Evolutionary conservation across 192 early-diverging fungal species (phyloP).

Genomic region (Coemansia sp.): DNA sequence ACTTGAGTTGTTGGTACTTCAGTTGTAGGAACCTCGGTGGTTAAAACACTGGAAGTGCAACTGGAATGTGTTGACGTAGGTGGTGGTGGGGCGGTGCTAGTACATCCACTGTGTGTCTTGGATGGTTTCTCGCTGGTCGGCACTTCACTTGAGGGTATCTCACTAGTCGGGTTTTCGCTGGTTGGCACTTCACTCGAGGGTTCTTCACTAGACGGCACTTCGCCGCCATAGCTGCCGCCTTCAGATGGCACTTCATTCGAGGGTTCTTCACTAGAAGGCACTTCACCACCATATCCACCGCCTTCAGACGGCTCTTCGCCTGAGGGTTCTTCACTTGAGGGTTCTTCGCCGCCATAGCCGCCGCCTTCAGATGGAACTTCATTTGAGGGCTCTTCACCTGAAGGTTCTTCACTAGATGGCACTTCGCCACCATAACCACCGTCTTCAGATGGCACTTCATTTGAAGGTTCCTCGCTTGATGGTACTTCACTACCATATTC

Average conservation of each 20-base stretch:
- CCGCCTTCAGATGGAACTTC: conserved; percentile 15
- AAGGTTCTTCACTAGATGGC: conserved; percentile 8
- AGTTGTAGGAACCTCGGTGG: conserved; percentile 23
- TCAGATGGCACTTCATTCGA: conserved; percentile 15
- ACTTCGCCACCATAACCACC: neutral
- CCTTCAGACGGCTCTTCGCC: conserved; percentile 22
- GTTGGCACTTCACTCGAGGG: conserved; percentile 3
- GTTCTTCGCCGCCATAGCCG: conserved; percentile 23
- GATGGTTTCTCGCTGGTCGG: conserved; percentile 8
- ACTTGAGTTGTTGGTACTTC: conserved; percentile 23
- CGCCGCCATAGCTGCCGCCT: conserved; percentile 11
- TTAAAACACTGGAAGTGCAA: neutral
- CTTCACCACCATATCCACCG: conserved; percentile 8
- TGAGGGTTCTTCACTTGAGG: conserved; percentile 18
- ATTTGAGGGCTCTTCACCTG: conserved; percentile 20
- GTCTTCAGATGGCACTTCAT: conserved; percentile 9
- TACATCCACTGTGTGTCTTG: neutral
- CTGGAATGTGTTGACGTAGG: conserved; percentile 5
- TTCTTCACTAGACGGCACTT: conserved; percentile 11
- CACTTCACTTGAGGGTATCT: conserved; percentile 5
- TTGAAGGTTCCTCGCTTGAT: conserved; percentile 3
- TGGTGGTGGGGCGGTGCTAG: neutral
- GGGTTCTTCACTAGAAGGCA: conserved; percentile 8
- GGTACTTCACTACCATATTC: conserved; percentile 27
- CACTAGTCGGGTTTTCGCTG: conserved; percentile 12